Evolutionary conservation across 2,329 filamentous ascomycete genomes (phyloP), one percentile per base, ranked within the genome.

Genomic region (Penicillium nordicum): DNA sequence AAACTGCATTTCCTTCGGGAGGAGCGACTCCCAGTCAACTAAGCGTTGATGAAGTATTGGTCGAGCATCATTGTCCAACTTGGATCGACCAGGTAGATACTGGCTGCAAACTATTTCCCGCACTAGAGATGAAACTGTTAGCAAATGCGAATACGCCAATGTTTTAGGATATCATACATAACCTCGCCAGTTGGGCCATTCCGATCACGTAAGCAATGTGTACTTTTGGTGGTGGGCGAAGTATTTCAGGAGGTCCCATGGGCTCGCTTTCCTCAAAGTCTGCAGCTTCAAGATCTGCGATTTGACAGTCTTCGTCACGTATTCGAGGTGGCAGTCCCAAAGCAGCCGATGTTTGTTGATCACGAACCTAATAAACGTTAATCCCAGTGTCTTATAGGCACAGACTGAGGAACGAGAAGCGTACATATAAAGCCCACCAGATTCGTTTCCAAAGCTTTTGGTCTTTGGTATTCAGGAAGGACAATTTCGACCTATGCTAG

Each of bases 391-490:
- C 12, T 23, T 23, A 0, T 2, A 30, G 9, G 29, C 29, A 11
- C 46, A 41, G 30, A 23, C 27, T 29, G 21, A 42, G 41, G 45
- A 36, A 21, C n/a, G 8, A 45, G 27, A 29, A 4, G 57, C 65
- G 45, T 57, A 74, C 73, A 52, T 83, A 82, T 8, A 82, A 75
- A 6, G 79, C 79, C 81, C 81, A 83, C 79, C 80, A 83, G 7
- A 83, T 76, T 5, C 80, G 66, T 54, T 78, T 75, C 62, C 78
- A 76, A 34, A 82, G 59, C 56, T 69, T 69, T n/a, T 69, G 68
- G 4, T 71, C 58, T n/a, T 64, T 66, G 4, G 63, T 56, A 18
- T 72, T 67, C 10, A 66, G 54, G 44, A 69, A 68, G 1, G 66
- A 63, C 27, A 72, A 54, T 50, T 73, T 71, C 0, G 70, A 72